Evolutionary conservation across 306 rosid genomes (phyloP), one percentile per base, ranked within the genome.

Genomic region (Prunus padus): DNA sequence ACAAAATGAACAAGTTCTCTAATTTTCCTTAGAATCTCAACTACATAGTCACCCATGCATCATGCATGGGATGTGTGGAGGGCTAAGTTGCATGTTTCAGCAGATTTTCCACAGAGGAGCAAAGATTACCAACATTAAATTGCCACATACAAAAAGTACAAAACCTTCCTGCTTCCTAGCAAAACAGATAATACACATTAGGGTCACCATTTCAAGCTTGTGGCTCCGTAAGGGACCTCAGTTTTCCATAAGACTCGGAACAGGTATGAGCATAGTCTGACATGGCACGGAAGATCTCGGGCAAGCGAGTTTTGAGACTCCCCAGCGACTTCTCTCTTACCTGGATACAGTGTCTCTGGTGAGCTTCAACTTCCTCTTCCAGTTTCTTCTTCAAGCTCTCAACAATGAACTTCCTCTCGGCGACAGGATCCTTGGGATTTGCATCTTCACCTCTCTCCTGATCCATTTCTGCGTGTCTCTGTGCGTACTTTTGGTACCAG

Each of bases 261-360:
- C 96, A 82, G 8, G 90, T 81, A 49, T 49, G 81, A 11, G 92
- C 47, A 57, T 90, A 90, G 73, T 88, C 90, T 9, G 90, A 82
- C 79, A 92, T 54, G 18, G 93, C 81, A 0, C 93, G 93, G 68
- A 92, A 92, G 72, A 92, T 86, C 88, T 92, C 97, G 2, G 97
- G 97, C 88, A 92, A 51, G 55, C 93, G 89, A 73, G 90, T 85
- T 84, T 84, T 92, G 73, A 92, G 88, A 75, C 86, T 84, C 61
- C 87, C 88, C 0, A 92, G 86, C 30, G 97, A 92, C 76, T 92
- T 92, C 74, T 92, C 96, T 65, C 92, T 80, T 65, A 90, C 97
- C 74, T 92, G 96, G 56, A 88, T 44, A 40, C 97, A 88, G 0
- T 77, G 85, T 74, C 75, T 90, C 82, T 82, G 85, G 82, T 92